phyloP scores from a whole-genome alignment of 495 filamentous ascomycete species.

The Pyrenula aspistea region DNA sequence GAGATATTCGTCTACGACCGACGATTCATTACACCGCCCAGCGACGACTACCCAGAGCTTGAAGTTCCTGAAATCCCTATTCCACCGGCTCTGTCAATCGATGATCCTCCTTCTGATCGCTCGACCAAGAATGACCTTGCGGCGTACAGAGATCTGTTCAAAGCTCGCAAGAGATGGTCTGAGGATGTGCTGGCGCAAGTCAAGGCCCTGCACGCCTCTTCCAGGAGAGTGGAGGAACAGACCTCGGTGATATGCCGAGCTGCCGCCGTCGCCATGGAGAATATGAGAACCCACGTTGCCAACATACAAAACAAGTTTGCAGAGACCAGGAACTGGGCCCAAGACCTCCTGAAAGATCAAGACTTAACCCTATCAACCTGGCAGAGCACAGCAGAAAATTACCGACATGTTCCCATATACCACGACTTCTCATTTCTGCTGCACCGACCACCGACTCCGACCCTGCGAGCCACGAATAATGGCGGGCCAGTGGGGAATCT shows the following conservation, averaged over 20 bases:
- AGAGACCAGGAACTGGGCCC: slow-evolving; percentile 62
- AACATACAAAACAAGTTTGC: slow-evolving; percentile 59
- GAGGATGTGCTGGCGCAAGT: slow-evolving; percentile 52
- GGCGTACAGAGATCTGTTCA: slow-evolving; percentile 75
- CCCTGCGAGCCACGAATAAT: slow-evolving; percentile 17
- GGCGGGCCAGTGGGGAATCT: slow-evolving; percentile 34
- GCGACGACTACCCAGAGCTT: slow-evolving; percentile 27
- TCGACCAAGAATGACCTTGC: slow-evolving; percentile 58
- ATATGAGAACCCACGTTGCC: slow-evolving; percentile 66
- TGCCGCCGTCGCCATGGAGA: slow-evolving; percentile 65
- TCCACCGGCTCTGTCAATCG: slow-evolving; percentile 45
- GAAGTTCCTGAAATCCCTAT: slow-evolving; percentile 31
- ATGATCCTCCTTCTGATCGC: slow-evolving; percentile 60
- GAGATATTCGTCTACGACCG: slow-evolving; percentile 84
- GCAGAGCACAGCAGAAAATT: slow-evolving; percentile 51
- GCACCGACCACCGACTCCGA: slow-evolving; percentile 29
- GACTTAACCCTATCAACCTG: slow-evolving; percentile 49
- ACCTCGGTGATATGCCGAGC: slow-evolving; percentile 61
- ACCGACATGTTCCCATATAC: slow-evolving; percentile 49
- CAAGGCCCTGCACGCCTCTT: slow-evolving; percentile 38
- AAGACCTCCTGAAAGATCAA: slow-evolving; percentile 60
- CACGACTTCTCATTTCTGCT: slow-evolving; percentile 43
- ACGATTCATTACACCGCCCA: slow-evolving; percentile 38
- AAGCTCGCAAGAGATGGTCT: slow-evolving; percentile 64
- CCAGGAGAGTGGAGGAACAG: slow-evolving; percentile 45